Evolutionary conservation across 805 yeast genomes (phyloP), one percentile per base, ranked within the genome.

Genomic region (Blastobotrys attinorum): DNA sequence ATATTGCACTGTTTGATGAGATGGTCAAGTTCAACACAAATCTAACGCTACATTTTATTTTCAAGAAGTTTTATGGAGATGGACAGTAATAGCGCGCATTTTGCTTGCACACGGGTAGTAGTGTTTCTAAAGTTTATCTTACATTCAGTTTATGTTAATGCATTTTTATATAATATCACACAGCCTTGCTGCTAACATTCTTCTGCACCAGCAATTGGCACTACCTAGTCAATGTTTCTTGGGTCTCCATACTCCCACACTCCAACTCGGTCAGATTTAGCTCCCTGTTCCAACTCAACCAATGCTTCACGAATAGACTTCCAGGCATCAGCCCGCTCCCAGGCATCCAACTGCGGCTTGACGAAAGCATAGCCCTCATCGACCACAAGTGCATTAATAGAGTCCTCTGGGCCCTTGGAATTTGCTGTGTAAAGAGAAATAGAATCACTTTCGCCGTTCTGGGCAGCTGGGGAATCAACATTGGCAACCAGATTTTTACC

Each of bases 211-310:
- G 10, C 36, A 17, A 7, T 7, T 32, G 10, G n/a, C 20, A 17
- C 7, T 16, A 7, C 7, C 13, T 40, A 31, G 31, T 77, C 82
- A 44, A 76, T 81, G 43, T 69, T 77, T 31, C 80, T 73, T 31
- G 83, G 73, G 57, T 82, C 87, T 40, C 89, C 89, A 52, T 75
- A 78, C 61, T 79, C 77, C 89, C 89, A 82, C 57, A 84, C 79
- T 3, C 88, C 88, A 17, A 63, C 55, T 47, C 76, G 79, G 25
- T 54, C 60, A 15, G 60, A 42, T 57, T 70, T 75, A 22, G 87
- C 87, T 4, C 50, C 53, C 16, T 52, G 47, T 60, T 82, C 81
- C 2, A 69, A 65, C 25, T 56, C 61, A 39, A 65, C 45, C 42
- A 79, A 59, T 5, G 59, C 64, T 25, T 65, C 65, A 37, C 64